Evolutionary conservation across 352 stramenopile genomes (phyloP).

Genomic region (Pythium aquatile): DNA sequence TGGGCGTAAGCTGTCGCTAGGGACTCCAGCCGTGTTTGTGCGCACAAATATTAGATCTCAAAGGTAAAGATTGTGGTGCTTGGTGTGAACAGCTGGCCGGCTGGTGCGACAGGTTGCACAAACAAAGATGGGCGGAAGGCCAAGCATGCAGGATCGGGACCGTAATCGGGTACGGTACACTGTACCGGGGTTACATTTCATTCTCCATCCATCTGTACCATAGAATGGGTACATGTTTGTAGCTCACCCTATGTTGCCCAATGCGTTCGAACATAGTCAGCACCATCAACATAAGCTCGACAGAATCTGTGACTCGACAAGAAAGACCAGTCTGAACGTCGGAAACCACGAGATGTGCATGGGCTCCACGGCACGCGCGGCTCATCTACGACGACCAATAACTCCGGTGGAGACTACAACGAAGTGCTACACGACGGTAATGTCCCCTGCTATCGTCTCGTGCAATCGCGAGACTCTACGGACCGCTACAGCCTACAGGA

Average conservation of each 20-base stretch:
- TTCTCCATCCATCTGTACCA: no score
- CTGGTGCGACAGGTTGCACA: constrained; percentile 25
- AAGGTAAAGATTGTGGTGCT: constrained; percentile 16
- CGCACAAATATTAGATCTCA: constrained; percentile 10
- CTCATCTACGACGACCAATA: background rate
- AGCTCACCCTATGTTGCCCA: constrained; percentile 6
- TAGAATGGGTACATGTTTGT: no score
- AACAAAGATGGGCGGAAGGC: constrained; percentile 6
- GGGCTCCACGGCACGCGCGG: no score
- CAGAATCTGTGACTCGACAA: background rate
- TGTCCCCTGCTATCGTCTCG: background rate
- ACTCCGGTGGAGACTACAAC: background rate
- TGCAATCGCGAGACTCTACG: background rate
- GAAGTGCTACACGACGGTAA: no score
- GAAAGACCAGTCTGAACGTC: constrained; percentile 1
- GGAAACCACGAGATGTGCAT: constrained; percentile 1
- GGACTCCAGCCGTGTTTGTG: background rate
- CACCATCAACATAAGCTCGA: constrained; percentile 13
- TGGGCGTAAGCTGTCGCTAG: no score
- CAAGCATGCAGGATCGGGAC: background rate
- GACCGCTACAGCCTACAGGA: background rate
- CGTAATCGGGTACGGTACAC: background rate
- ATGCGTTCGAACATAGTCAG: constrained; percentile 1
- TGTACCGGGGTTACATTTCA: background rate
- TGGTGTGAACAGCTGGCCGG: constrained; percentile 18